These are phyloP conservation scores for Mycena sanguinolenta DNA, from an alignment of 768 basidiomycete species.

Conservation along the genomic window DNA sequence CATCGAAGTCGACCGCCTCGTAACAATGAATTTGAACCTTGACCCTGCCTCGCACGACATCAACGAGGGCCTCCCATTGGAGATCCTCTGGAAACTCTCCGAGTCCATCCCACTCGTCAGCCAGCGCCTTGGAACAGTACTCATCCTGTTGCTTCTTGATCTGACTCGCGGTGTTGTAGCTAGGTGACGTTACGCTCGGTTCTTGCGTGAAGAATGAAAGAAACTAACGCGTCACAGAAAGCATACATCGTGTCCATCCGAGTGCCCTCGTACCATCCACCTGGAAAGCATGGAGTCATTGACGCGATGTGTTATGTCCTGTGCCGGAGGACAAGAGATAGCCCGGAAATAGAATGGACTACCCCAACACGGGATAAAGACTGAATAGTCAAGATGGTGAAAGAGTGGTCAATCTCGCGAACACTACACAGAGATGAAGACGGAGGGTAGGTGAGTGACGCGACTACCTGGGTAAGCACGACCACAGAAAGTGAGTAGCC, in stretches of 20 bases:
- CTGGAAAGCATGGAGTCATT: constrained; percentile 41
- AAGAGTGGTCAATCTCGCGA: no score
- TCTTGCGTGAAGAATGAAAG: background rate
- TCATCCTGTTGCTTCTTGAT: constrained; percentile 78
- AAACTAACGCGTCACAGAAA: constrained; percentile 72
- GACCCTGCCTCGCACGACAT: constrained; percentile 82
- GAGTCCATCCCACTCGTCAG: constrained; percentile 62
- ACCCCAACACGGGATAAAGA: no score
- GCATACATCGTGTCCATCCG: constrained; percentile 82
- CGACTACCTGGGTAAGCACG: no score
- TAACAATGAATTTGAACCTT: constrained; percentile 76
- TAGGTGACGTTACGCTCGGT: constrained; percentile 41
- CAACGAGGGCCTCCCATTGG: constrained; percentile 84
- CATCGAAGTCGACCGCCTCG: constrained; percentile 78
- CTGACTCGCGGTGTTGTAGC: constrained; percentile 75
- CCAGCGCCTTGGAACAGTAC: constrained; percentile 67
- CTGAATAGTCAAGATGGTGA: no score
- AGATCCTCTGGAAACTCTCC: constrained; percentile 77
- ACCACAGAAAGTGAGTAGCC: no score
- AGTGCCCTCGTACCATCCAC: constrained; percentile 56
- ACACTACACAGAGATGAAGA: no score
- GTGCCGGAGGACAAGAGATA: no score
- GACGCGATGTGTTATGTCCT: no score
- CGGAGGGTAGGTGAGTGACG: no score
- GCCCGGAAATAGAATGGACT: no score